These are phyloP conservation scores for Pseudohalonectria lignicola DNA, from an alignment of 2,329 filamentous ascomycete genomes.

Conservation along the genomic window DNA sequence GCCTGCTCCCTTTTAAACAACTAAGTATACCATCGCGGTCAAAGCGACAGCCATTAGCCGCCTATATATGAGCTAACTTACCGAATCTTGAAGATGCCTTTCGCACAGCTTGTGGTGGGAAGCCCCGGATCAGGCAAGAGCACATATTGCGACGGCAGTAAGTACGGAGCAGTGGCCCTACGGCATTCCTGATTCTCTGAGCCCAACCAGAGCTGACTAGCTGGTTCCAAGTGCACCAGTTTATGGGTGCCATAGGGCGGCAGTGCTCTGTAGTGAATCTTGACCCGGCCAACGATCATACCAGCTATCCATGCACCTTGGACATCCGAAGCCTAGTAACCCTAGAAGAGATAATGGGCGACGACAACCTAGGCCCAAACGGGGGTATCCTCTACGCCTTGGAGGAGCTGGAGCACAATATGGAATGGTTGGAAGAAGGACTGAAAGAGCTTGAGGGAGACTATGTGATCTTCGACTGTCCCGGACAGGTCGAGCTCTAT, in stretches of 20 bases:
- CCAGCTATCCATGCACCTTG: conserved; percentile 77
- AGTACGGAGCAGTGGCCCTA: conserved; percentile 19
- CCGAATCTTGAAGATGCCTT: conserved; percentile 38
- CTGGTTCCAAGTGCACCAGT: conserved; percentile 78
- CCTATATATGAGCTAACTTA: too few species aligned
- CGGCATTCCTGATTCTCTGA: neutral
- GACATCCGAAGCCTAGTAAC: conserved; percentile 85
- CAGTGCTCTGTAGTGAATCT: conserved; percentile 94
- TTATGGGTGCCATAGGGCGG: conserved; percentile 88
- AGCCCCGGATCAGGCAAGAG: conserved; percentile 93
- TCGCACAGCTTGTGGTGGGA: conserved; percentile 77
- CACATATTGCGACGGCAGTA: conserved; percentile 93
- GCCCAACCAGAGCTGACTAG: neutral
- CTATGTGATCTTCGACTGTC: conserved; percentile 92
- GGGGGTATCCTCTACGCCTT: conserved; percentile 87
- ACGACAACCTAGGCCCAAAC: conserved; percentile 84
- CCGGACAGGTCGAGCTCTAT: conserved; percentile 93
- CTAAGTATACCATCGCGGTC: too few species aligned
- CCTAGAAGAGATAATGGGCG: conserved; percentile 88
- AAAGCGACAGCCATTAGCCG: too few species aligned
- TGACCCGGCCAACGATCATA: conserved; percentile 91
- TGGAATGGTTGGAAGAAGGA: conserved; percentile 80
- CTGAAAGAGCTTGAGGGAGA: conserved; percentile 76
- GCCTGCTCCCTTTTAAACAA: too few species aligned
- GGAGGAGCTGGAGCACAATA: conserved; percentile 88